Conservation (phyloP, 345 rosid genomes). For the Eucalyptus brandiana region DNA sequence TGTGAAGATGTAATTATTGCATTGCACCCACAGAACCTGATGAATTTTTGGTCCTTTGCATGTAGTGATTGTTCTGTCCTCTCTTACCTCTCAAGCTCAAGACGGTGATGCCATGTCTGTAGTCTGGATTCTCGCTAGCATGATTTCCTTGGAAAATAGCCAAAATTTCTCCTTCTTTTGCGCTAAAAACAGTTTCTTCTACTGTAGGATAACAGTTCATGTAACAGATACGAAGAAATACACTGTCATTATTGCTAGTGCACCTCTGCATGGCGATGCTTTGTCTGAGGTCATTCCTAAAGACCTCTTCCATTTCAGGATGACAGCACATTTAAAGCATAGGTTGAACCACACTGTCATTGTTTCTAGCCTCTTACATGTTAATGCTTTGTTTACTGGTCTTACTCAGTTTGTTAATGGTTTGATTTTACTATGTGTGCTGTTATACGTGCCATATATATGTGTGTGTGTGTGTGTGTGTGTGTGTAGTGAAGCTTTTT, state of each 20-base stretch:
- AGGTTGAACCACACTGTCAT: not conserved
- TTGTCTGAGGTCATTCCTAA: not conserved
- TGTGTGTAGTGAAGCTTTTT: not conserved
- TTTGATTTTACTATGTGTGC: not conserved
- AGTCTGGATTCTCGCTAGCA: not conserved
- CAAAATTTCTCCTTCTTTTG: not conserved
- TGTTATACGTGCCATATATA: not conserved
- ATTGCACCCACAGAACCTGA: not conserved
- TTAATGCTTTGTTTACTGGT: not conserved
- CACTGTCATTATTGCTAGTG: not conserved
- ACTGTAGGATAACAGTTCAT: not conserved
- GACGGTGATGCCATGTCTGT: not conserved
- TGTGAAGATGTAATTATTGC: not conserved
- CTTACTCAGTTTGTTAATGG: not conserved
- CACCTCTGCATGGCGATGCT: not conserved
- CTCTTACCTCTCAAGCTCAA: not conserved
- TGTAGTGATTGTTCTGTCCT: not conserved
- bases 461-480: too few relatives aligned
- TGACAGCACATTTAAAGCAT: not conserved
- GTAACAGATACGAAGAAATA: not conserved
- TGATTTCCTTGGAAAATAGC: not conserved
- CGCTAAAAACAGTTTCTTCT: not conserved
- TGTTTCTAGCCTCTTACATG: not conserved
- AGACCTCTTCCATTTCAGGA: not conserved
- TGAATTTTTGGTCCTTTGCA: not conserved